Evolutionary conservation across 169 alveolate genomes (phyloP).

Genomic region (Plasmodium sp.): DNA sequence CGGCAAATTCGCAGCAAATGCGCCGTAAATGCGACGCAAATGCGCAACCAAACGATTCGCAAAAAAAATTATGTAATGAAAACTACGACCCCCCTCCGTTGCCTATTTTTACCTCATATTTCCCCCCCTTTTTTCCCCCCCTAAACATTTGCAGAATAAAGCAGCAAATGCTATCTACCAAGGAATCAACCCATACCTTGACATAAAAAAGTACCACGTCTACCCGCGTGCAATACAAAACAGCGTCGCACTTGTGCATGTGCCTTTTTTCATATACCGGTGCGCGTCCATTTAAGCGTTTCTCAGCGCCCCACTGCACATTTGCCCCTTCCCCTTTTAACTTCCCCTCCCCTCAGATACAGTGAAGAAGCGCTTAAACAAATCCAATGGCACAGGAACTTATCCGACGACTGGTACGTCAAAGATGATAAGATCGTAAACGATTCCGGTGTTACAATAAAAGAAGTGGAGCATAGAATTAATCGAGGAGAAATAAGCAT

Average conservation of each 20-base stretch:
- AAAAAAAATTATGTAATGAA: neutral
- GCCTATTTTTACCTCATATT: neutral
- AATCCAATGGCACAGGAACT: conserved; percentile 1
- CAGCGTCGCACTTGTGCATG: neutral
- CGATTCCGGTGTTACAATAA: neutral
- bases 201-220: neutral
- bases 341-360: neutral
- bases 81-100: neutral
- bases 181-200: neutral
- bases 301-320: neutral
- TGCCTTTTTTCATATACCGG: neutral
- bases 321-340: neutral
- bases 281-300: neutral
- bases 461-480: conserved; percentile 5
- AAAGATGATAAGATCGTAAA: neutral
- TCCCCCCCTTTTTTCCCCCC: neutral
- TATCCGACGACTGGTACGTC: neutral
- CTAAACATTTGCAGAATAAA: neutral
- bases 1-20: neutral
- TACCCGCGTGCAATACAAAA: neutral
- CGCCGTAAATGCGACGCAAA: no score
- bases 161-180: neutral
- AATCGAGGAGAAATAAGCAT: conserved; percentile 17
- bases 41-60: no score
- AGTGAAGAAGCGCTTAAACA: neutral